Conservation (phyloP, 805 yeast species). For the Jamesozyma piceae region DNA sequence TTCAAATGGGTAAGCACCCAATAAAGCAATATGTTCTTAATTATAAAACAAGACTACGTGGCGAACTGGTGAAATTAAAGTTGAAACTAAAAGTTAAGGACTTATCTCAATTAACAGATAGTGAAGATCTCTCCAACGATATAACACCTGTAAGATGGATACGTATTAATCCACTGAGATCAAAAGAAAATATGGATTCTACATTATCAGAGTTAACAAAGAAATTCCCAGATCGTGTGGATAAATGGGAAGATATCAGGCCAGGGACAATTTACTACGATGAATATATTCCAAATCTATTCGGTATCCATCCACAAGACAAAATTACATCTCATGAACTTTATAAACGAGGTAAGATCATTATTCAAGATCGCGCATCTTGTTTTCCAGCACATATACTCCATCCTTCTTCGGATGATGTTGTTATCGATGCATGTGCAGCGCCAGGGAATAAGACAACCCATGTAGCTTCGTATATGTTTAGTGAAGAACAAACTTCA, state of each 20-base stretch:
- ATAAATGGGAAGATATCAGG: slow-evolving; percentile 34
- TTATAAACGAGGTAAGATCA: slow-evolving; percentile 66
- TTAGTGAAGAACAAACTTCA: slow-evolving; percentile 5
- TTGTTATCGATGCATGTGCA: slow-evolving; percentile 86
- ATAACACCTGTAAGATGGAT: slow-evolving; percentile 77
- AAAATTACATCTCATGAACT: slow-evolving; percentile 57
- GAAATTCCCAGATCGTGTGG: slow-evolving; percentile 38
- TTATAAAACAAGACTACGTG: slow-evolving; percentile 71
- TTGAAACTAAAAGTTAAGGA: slow-evolving; percentile 57
- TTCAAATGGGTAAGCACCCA: slow-evolving; percentile 83
- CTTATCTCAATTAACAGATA: slow-evolving; percentile 44
- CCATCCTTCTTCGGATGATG: slow-evolving; percentile 48
- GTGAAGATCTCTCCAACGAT: slow-evolving; percentile 37
- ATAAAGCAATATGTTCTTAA: slow-evolving; percentile 71
- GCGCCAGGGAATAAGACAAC: slow-evolving; percentile 99
- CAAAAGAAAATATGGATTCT: slow-evolving; percentile 25
- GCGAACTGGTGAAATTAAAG: slow-evolving; percentile 73
- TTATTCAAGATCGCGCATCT: slow-evolving; percentile 93
- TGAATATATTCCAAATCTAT: slow-evolving; percentile 61
- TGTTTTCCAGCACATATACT: slow-evolving; percentile 90
- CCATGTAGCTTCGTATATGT: slow-evolving; percentile 46
- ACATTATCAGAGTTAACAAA: slow-evolving; percentile 20
- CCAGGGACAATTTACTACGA: slow-evolving; percentile 65
- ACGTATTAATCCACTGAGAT: slow-evolving; percentile 57
- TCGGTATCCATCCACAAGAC: slow-evolving; percentile 73